A percentile compares a stretch with the other conserved stretches of the same genome.
phyloP scores from a whole-genome alignment of 2,329 filamentous ascomycete genomes.

The Aspergillus carbonarius region DNA sequence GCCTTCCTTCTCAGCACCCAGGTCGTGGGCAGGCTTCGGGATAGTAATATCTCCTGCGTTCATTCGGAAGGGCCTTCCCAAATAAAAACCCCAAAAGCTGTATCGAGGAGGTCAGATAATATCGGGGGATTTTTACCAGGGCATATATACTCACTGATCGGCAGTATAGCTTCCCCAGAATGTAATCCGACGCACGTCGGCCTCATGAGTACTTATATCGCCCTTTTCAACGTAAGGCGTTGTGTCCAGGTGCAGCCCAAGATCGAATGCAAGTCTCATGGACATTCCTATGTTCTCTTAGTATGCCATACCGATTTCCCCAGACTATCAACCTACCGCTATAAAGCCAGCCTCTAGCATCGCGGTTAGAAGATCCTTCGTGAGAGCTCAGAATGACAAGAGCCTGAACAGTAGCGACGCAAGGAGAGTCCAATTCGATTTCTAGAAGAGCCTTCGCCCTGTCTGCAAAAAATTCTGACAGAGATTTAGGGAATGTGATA shows the following conservation, averaged over 20 bases:
- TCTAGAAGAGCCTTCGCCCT: slow-evolving; percentile 44
- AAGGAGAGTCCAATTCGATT: slow-evolving; percentile 45
- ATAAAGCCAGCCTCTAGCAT: slow-evolving; percentile 45
- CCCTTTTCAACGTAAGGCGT: slow-evolving; percentile 17
- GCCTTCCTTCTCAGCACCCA: slow-evolving; percentile 12
- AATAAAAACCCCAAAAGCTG: slow-evolving; percentile 31
- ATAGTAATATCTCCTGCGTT: slow-evolving; percentile 38
- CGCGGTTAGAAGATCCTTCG: slow-evolving; percentile 38
- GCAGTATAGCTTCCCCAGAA: slow-evolving; percentile 18
- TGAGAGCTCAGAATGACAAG: slow-evolving; percentile 43
- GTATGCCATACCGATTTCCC: neutral
- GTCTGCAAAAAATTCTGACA: slow-evolving; percentile 38
- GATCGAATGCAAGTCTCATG: slow-evolving; percentile 17
- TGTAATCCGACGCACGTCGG: slow-evolving; percentile 13
- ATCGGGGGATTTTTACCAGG: neutral
- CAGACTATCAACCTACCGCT: slow-evolving; percentile 29
- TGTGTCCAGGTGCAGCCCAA: slow-evolving; percentile 16
- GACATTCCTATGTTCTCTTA: slow-evolving; percentile 11
- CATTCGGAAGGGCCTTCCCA: slow-evolving; percentile 38
- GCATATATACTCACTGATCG: slow-evolving; percentile 13
- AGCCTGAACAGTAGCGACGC: slow-evolving; percentile 45
- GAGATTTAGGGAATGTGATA: slow-evolving; percentile 35
- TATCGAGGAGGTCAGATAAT: neutral
- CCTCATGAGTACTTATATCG: slow-evolving; percentile 16
- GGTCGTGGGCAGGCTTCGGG: slow-evolving; percentile 24